A percentile compares a stretch with the other conserved stretches of the same genome.
These are phyloP conservation scores for Cystobasidium tubakii DNA, from an alignment of 768 basidiomycete genomes.

Conservation along the genomic window DNA sequence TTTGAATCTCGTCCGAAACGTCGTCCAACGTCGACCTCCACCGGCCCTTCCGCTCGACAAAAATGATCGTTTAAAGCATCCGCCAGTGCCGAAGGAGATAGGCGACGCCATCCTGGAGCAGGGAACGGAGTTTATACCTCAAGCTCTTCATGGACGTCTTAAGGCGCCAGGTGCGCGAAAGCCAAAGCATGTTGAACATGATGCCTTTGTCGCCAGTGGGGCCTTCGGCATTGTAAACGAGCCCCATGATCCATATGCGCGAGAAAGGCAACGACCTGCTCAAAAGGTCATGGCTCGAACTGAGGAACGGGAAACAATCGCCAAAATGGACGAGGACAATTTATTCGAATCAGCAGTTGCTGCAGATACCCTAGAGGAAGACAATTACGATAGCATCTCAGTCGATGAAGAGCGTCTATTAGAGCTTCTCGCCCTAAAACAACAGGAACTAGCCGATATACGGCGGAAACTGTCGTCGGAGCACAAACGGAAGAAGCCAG, in stretches of 20 bases:
- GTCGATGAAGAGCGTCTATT: background rate
- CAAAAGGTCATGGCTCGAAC: background rate
- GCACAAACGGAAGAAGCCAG: background rate
- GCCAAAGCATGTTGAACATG: background rate
- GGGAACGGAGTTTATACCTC: too few relatives aligned
- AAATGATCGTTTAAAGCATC: too few relatives aligned
- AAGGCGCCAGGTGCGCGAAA: background rate
- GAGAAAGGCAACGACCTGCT: background rate
- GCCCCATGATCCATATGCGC: background rate
- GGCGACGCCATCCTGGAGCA: too few relatives aligned
- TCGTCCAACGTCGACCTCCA: too few relatives aligned
- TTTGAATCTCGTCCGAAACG: too few relatives aligned
- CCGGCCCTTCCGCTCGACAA: too few relatives aligned
- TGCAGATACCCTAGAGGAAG: background rate
- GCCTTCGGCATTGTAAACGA: background rate
- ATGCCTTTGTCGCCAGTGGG: background rate
- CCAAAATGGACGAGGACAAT: background rate
- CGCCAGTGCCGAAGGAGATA: too few relatives aligned
- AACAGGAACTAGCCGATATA: background rate
- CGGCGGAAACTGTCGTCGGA: background rate
- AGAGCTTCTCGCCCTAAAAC: background rate
- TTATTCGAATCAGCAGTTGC: background rate
- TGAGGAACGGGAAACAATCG: background rate
- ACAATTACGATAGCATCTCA: background rate
- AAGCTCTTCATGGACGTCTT: too few relatives aligned